Evolutionary conservation across 2,329 filamentous ascomycete genomes (phyloP).

Genomic region (Pyrenochaeta sp.): DNA sequence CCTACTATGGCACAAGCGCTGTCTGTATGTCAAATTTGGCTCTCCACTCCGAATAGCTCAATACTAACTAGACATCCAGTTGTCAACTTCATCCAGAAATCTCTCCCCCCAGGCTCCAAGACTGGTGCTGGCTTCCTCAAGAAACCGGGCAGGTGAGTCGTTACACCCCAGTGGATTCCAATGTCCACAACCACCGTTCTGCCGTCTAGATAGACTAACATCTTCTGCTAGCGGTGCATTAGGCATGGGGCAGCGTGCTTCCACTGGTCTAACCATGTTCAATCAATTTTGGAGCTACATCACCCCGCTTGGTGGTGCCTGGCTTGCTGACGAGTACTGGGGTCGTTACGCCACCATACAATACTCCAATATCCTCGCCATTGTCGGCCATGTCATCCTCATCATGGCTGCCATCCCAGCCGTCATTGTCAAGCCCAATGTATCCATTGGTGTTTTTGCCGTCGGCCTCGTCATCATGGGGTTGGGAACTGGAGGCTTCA

Average conservation of each 20-base stretch:
- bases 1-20: slow-evolving; percentile 49
- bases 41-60: not conserved
- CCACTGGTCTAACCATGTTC: slow-evolving; percentile 62
- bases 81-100: slow-evolving; percentile 49
- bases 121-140: slow-evolving; percentile 47
- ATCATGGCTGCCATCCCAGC: slow-evolving; percentile 64
- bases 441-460: slow-evolving; percentile 63
- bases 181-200: too few species aligned
- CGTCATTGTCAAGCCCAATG: slow-evolving; percentile 59
- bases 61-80: slow-evolving; percentile 14
- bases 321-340: slow-evolving; percentile 67
- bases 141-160: slow-evolving; percentile 39
- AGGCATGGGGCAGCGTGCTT: slow-evolving; percentile 63
- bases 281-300: slow-evolving; percentile 66
- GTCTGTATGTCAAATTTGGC: slow-evolving; percentile 32
- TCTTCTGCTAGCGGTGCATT: slow-evolving; percentile 55
- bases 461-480: slow-evolving; percentile 70
- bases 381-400: slow-evolving; percentile 64
- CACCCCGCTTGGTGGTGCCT: slow-evolving; percentile 66
- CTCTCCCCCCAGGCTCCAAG: slow-evolving; percentile 41
- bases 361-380: slow-evolving; percentile 65
- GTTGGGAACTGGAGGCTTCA: slow-evolving; percentile 74
- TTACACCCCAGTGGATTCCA: too few species aligned
- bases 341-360: slow-evolving; percentile 69
- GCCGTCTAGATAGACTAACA: too few species aligned